phyloP scores from a whole-genome alignment of 371 early-diverging fungal genomes.

The Dichotomocladium elegans region DNA sequence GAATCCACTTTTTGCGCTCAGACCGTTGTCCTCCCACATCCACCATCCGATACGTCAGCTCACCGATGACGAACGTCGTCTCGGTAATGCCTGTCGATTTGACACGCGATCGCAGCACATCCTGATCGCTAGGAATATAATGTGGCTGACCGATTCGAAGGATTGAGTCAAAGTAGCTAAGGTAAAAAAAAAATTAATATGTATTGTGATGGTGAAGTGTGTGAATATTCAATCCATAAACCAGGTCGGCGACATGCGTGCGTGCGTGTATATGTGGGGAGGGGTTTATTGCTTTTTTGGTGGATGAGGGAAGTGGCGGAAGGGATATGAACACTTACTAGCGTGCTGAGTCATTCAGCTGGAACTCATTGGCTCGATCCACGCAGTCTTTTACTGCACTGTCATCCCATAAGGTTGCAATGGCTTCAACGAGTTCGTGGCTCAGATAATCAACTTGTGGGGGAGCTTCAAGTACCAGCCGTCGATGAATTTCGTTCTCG shows the following conservation, averaged over 20 bases:
- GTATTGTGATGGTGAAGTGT: too few species aligned
- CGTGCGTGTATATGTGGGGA: neutral
- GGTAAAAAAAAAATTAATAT: neutral
- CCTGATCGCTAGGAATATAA: conserved; percentile 86
- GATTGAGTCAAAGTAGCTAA: conserved; percentile 81
- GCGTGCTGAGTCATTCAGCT: conserved; percentile 79
- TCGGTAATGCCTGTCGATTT: conserved; percentile 89
- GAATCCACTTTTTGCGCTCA: conserved; percentile 94
- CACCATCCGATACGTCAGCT: conserved; percentile 83
- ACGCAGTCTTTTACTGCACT: conserved; percentile 74
- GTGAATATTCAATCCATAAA: too few species aligned
- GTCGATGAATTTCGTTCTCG: conserved; percentile 60
- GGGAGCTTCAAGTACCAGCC: conserved; percentile 58
- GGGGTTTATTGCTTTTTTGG: too few species aligned
- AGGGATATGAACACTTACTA: conserved; percentile 69
- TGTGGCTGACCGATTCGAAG: conserved; percentile 72
- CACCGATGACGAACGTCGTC: conserved; percentile 77
- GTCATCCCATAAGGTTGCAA: conserved; percentile 77
- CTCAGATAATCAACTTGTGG: conserved; percentile 62
- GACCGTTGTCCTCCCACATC: conserved; percentile 94
- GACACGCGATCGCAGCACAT: conserved; percentile 76
- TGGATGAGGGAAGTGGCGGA: neutral
- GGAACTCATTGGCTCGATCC: conserved; percentile 72
- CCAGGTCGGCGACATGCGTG: neutral
- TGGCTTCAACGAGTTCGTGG: conserved; percentile 64